Percentiles rank a stretch among this genome's conserved stretches.
Conservation (phyloP, 2,329 filamentous ascomycete genomes). For the Magnaporthiopsis incrustans region DNA sequence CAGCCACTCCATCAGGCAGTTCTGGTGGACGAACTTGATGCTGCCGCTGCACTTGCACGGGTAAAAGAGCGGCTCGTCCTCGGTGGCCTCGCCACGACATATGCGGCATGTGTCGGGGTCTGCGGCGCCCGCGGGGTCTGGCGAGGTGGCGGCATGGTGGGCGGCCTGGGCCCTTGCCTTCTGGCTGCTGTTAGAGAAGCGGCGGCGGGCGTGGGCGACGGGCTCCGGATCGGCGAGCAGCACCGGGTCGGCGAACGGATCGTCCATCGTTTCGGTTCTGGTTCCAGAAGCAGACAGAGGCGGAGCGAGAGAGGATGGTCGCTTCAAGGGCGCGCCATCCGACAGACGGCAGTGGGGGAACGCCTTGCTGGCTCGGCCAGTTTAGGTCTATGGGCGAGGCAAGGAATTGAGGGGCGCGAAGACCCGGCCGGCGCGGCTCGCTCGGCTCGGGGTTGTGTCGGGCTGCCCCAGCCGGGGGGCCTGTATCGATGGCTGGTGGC, state of each 20-base stretch:
- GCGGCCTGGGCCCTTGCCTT: conserved; percentile 6
- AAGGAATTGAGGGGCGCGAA: not conserved
- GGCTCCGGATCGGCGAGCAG: conserved; percentile 17
- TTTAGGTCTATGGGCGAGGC: not conserved
- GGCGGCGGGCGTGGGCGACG: conserved; percentile 20
- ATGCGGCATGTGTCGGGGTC: conserved; percentile 89
- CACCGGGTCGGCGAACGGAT: conserved; percentile 14
- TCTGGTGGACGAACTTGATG: conserved; percentile 97
- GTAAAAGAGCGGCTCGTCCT: conserved; percentile 83
- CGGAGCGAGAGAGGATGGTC: not conserved
- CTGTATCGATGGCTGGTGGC: not conserved
- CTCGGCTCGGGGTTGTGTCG: not conserved
- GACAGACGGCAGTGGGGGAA: not conserved
- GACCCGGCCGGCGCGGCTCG: not conserved
- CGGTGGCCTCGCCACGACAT: conserved; percentile 80
- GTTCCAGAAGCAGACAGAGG: not conserved
- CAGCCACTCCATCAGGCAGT: conserved; percentile 97
- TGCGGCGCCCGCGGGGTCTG: conserved; percentile 4
- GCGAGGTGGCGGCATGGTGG: conserved; percentile 2
- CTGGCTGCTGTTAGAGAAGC: conserved; percentile 12
- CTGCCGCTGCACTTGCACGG: conserved; percentile 98
- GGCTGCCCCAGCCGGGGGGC: not conserved
- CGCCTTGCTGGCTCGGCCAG: not conserved
- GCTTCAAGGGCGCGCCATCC: conserved; percentile 5
- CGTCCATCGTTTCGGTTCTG: not conserved